phyloP scores from a whole-genome alignment of 169 alveolate species.

The Plasmodium knowlesi region DNA sequence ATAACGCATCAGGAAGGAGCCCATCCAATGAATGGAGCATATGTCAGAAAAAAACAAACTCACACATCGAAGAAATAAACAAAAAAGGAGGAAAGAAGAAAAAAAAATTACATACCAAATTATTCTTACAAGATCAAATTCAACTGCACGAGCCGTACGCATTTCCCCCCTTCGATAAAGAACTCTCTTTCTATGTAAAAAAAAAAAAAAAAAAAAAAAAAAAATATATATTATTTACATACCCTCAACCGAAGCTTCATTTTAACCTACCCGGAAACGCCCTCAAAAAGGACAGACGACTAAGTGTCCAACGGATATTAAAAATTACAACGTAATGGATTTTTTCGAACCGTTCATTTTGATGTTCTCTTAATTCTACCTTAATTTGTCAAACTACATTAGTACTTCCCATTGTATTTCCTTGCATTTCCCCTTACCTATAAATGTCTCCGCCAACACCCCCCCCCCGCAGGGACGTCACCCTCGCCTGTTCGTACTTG shows the following conservation, averaged over 20 bases:
- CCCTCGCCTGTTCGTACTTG: slow-evolving; percentile 73
- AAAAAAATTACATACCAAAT: background rate
- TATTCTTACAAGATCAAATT: background rate
- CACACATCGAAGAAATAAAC: background rate
- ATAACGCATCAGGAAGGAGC: background rate
- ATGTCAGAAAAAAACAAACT: background rate
- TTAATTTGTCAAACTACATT: background rate
- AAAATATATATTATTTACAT: slow-evolving; percentile 53
- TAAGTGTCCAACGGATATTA: slow-evolving; percentile 35
- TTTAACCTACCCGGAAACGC: background rate
- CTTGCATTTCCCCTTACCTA: background rate
- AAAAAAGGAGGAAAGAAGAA: background rate
- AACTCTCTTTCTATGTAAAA: slow-evolving; percentile 28
- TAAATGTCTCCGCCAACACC: background rate
- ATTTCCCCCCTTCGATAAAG: slow-evolving; percentile 47
- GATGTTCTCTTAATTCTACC: background rate
- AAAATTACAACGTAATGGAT: slow-evolving; percentile 55
- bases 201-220: slow-evolving; percentile 29
- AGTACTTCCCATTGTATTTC: background rate
- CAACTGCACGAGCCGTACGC: slow-evolving; percentile 24
- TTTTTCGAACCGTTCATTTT: background rate
- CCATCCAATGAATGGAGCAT: background rate
- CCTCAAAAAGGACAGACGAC: background rate
- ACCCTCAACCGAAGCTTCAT: slow-evolving; percentile 22
- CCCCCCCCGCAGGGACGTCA: slow-evolving; percentile 28